Base-by-base conservation (phyloP, 352 stramenopile species). In the Pythium aristosporum region DNA sequence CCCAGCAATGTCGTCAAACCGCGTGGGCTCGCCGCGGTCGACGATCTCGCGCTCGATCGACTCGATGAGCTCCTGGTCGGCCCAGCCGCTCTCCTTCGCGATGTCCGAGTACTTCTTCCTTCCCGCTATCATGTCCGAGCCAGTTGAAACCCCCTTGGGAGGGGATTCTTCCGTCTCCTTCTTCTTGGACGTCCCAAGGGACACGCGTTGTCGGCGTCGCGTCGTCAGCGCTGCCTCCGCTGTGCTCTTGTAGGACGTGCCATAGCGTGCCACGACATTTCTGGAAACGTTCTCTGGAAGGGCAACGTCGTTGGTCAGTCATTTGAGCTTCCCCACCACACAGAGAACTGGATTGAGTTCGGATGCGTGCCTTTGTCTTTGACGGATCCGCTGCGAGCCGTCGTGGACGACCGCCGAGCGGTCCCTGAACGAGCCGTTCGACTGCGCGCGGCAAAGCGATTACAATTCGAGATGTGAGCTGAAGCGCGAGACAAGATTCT, bases 1-100 rank as follows among this genome's bases (percentile, higher is more conserved):
- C 0, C 85, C 83, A 21, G 87, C 87, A 46, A 94, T 93, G 36
- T 90, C 68, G 15, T 91, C 85, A 49, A 94, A 95, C 15, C 37
- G 37, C 42, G 80, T 90, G 73, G 92, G 79, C 34, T 87, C 1
- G 75, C 80, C 3, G 81, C 79, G 64, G 37, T 95, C 83, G 5
- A 95, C 85, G 36, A 95, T 94, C 56, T 95, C 87, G n/a, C 85
- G 76, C 59, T 96, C 87, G 49, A 96, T 96, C 69, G 79, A 81
- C 75, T 94, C 85, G 54, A 96, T 92, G 18, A 96, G 80, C 36
- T 96, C 83, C 39, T 90, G 52, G 52, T 96, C 85, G 9, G 80
- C 81, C 82, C 73, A 87, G n/a, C 77, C 82, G 51, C 92, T 81
- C 43, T 95, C 85, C 36, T 75, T 80, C 1, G 83, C 87, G 15